Percentiles rank a stretch among this genome's conserved stretches.
These are phyloP conservation scores for Limtongozyma cylindracea DNA, from an alignment of 805 yeast species.

Conservation along the genomic window DNA sequence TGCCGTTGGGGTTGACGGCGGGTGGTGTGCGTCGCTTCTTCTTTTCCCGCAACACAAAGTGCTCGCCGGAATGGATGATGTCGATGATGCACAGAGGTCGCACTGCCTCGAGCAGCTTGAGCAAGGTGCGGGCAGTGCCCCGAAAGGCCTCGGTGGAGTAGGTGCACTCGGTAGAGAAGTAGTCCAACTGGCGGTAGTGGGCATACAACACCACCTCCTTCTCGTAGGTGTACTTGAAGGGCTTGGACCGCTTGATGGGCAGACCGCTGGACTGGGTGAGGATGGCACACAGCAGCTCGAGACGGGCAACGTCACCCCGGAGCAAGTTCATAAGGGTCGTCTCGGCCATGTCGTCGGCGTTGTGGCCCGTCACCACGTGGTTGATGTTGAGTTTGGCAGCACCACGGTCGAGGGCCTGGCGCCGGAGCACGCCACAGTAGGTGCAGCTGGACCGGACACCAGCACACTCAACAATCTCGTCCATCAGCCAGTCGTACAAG, in stretches of 20 bases:
- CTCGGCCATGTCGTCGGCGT: constrained; percentile 98
- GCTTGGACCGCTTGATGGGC: constrained; percentile 83
- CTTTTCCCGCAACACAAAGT: constrained; percentile 36
- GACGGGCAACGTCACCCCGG: constrained; percentile 87
- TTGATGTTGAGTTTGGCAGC: constrained; percentile 64
- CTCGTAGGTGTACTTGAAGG: constrained; percentile 87
- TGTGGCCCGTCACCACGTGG: constrained; percentile 95
- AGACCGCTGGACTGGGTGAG: constrained; percentile 67
- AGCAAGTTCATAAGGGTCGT: constrained; percentile 86
- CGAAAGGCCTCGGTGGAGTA: constrained; percentile 98
- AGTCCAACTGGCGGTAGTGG: constrained; percentile 83
- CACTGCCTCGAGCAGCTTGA: constrained; percentile 74
- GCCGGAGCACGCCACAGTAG: constrained; percentile 88
- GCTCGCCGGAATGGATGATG: constrained; percentile 85
- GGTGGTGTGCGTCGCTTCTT: constrained; percentile 15
- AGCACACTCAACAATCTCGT: constrained; percentile 83
- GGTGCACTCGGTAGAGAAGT: constrained; percentile 91
- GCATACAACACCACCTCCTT: constrained; percentile 96
- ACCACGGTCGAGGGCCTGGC: constrained; percentile 94
- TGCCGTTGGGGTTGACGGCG: constrained; percentile 28
- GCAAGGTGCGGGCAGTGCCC: constrained; percentile 84
- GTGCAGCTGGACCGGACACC: constrained; percentile 91
- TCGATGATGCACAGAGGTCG: constrained; percentile 88
- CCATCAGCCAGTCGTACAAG: constrained; percentile 96
- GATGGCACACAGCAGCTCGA: constrained; percentile 71